Conservation (phyloP, 495 filamentous ascomycete species). For the Talaromyces ruber region DNA sequence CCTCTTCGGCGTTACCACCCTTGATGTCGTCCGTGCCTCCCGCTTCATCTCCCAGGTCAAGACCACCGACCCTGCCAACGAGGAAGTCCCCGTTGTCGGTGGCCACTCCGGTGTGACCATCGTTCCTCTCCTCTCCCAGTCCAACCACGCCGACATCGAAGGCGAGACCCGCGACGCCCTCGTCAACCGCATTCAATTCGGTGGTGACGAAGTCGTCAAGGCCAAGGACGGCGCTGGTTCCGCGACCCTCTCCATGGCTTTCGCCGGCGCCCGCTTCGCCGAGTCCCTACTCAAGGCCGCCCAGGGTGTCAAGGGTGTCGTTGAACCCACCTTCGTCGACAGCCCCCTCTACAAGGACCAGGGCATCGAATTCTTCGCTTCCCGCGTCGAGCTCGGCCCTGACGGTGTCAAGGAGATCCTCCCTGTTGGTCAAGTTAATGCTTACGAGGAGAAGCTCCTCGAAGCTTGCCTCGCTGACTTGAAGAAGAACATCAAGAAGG, state of each 20-base stretch:
- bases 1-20: constrained; percentile 98
- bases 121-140: constrained; percentile 93
- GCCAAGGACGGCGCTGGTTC: constrained; percentile 98
- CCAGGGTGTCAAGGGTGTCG: constrained; percentile 87
- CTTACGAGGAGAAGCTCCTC: constrained; percentile 81
- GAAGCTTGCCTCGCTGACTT: constrained; percentile 77
- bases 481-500: constrained; percentile 82
- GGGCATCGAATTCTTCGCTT: constrained; percentile 92
- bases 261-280: constrained; percentile 95
- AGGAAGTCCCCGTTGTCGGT: constrained; percentile 92
- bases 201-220: constrained; percentile 98
- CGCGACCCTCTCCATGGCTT: constrained; percentile 97
- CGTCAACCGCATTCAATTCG: constrained; percentile 95
- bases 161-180: constrained; percentile 67
- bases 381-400: constrained; percentile 87
- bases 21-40: constrained; percentile 94
- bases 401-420: constrained; percentile 92
- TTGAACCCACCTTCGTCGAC: constrained; percentile 96
- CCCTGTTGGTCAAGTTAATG: constrained; percentile 71
- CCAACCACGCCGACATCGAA: constrained; percentile 71
- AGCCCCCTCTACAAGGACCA: constrained; percentile 95
- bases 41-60: constrained; percentile 95
- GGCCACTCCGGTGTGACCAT: constrained; percentile 98
- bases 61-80: constrained; percentile 76
- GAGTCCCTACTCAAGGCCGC: constrained; percentile 88